phyloP scores from a whole-genome alignment of 495 filamentous ascomycete species.

The Podospora comata region DNA sequence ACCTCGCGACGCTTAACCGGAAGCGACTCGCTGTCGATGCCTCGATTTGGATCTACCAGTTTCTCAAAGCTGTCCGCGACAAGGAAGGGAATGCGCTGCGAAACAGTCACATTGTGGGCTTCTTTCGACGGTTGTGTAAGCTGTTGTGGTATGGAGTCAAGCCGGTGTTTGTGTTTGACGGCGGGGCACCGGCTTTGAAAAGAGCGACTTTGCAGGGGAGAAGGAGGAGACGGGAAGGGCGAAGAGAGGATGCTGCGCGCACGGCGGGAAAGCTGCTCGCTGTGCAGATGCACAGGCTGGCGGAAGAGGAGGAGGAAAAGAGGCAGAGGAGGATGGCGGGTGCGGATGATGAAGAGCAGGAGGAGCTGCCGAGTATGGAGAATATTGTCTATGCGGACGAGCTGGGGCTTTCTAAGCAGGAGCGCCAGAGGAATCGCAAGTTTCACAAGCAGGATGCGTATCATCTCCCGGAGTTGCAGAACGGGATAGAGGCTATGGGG shows the following conservation, averaged over 20 bases:
- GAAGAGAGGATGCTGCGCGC: conserved; percentile 84
- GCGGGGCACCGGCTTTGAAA: conserved; percentile 87
- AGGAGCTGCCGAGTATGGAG: conserved; percentile 57
- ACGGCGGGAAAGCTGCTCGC: conserved; percentile 89
- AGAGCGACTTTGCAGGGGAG: conserved; percentile 80
- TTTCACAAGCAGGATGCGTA: conserved; percentile 93
- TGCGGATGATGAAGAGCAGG: conserved; percentile 52
- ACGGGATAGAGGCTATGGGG: conserved; percentile 77
- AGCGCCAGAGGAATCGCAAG: conserved; percentile 67
- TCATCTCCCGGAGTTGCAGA: conserved; percentile 81
- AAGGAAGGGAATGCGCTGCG: conserved; percentile 96
- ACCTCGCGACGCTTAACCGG: conserved; percentile 90
- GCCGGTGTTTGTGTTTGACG: conserved; percentile 97
- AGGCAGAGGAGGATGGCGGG: conserved; percentile 43
- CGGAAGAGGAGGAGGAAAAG: conserved; percentile 75
- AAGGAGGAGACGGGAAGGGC: conserved; percentile 77
- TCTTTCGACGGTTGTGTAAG: conserved; percentile 97
- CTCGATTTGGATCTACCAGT: conserved; percentile 99
- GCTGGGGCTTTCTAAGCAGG: conserved; percentile 70
- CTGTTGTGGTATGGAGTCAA: conserved; percentile 93
- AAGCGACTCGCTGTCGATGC: conserved; percentile 96
- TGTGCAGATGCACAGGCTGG: conserved; percentile 83
- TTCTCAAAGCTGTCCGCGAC: conserved; percentile 96
- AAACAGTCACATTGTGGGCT: conserved; percentile 92
- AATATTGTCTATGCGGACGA: conserved; percentile 87